Evolutionary conservation across 2,329 filamentous ascomycete species (phyloP), one percentile per base, ranked within the genome.

Genomic region (Penicillium sp.): DNA sequence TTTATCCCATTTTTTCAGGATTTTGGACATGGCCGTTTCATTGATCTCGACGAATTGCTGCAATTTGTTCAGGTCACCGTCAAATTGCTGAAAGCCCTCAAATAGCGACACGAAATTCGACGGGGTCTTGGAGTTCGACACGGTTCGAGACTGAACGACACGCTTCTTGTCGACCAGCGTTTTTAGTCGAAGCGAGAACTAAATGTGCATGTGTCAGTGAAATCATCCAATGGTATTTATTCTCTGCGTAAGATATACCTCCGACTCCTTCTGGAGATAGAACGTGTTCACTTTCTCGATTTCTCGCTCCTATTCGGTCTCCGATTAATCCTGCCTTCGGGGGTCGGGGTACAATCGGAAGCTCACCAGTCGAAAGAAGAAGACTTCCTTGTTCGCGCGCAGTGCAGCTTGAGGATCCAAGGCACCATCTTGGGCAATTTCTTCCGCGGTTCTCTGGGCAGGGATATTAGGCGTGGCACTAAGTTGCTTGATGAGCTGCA

Each of bases 1-100:
- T 79, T 98, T 98, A 73, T 98, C 93, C 93, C 93, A 98, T 80
- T 98, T 98, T 74, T 98, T 98, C 54, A 98, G 74, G 49, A 98
- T 98, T 70, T 98, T 98, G 23, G 91, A 96, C 68, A 97, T 96
- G 13, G 90, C 93, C 1, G 89, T 96, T 62, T 93, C 91, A 66
- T 98, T 98, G 65, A 97, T 87, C 69, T 97, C 91, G 55, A 98
- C 89, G 69, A 97, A 98, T 75, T 97, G 93, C 75, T 82, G 89
- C 13, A 98, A 80, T 72, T 98, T 98, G 73, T 95, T 95, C 37
- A 98, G 73, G 65, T 98, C 93, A 64, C 87, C 91, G 64, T 90
- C 90, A 67, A 98, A 98, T 68, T 97, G 89, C 60, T 95, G 89
- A 63, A 97, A 95, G 10, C 93, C 93, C 74, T 98, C 93, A 66